A percentile compares a stretch with the other conserved stretches of the same genome.
Evolutionary conservation across 192 early-diverging fungal genomes (phyloP).

Genomic region (Endogone sp.): DNA sequence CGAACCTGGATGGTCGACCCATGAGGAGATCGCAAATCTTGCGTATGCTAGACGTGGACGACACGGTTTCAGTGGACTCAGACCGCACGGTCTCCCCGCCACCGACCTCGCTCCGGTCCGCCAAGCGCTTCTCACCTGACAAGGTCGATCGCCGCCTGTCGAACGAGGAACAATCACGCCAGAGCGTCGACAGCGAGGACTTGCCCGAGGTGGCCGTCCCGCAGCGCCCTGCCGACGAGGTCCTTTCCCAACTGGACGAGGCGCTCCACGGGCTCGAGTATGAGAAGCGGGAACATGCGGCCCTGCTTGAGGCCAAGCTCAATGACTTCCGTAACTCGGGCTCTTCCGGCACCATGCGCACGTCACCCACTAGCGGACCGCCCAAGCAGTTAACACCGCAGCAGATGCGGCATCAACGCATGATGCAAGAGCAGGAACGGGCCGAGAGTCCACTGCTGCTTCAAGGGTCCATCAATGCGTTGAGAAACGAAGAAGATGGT

Average conservation of each 20-base stretch:
- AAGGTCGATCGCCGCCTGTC: background rate
- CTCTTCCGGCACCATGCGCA: background rate
- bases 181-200: background rate
- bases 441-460: background rate
- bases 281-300: background rate
- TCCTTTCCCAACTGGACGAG: background rate
- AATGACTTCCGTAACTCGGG: background rate
- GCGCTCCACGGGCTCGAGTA: background rate
- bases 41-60: background rate
- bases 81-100: background rate
- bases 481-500: background rate
- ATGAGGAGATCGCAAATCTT: background rate
- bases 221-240: background rate
- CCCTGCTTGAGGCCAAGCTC: background rate
- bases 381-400: background rate
- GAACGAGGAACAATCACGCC: background rate
- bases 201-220: background rate
- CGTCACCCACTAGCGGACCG: background rate
- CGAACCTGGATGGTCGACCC: background rate
- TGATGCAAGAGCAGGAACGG: background rate
- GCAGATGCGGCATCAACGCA: background rate
- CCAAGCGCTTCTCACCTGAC: background rate
- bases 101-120: background rate
- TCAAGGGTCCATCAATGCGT: background rate
- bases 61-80: background rate